Evolutionary conservation across 345 rosid species (phyloP), one percentile per base, ranked within the genome.

Genomic region (Acer negundo): DNA sequence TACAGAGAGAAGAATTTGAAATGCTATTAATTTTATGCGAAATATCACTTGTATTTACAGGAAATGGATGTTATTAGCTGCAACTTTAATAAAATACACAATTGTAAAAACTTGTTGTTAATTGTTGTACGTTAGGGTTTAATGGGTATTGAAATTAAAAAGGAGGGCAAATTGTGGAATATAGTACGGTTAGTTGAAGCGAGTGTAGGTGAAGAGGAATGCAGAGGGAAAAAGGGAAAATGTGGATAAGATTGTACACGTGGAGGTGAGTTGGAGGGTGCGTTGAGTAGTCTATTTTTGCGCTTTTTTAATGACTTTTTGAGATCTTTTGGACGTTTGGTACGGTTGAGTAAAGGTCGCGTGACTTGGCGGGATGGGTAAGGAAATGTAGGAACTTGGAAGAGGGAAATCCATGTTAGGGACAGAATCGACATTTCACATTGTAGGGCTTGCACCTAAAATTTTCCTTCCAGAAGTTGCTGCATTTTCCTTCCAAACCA

Each of bases 231-330:
- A 23, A 71, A 38, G 26, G 46, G 0, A 3, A 24, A 59, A 19
- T 16, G 77, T 46, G 69, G 77, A 74, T 74, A 63, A 74, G 77
- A 74, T 62, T 3, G 24, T 0, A 26, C 61, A 46, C 67, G 69
- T 63, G 69, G 77, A 62, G 10, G 4, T 11, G 61, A 17, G 23
- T 23, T 23, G 68, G 68, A 13, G 13, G 24, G 16, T 10, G 44
- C 26, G 69, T 74, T 26, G 13, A 2, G 62, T 2, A 46, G 77
- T 74, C 69, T 0, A 10, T 26, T 63, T 17, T 40, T 74, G 69
- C 69, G 61, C 77, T 74, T 38, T 71, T 53, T 55, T 19, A 19
- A 26, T 10, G 15, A 16, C 10, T 40, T 67, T 67, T 70, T 15
- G 59, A 56, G 59, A 20, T 68, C 6, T 35, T 35, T 35, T 28